These are phyloP conservation scores for Chalaropsis thielavioides DNA, from an alignment of 2,329 filamentous ascomycete genomes.

Conservation along the genomic window DNA sequence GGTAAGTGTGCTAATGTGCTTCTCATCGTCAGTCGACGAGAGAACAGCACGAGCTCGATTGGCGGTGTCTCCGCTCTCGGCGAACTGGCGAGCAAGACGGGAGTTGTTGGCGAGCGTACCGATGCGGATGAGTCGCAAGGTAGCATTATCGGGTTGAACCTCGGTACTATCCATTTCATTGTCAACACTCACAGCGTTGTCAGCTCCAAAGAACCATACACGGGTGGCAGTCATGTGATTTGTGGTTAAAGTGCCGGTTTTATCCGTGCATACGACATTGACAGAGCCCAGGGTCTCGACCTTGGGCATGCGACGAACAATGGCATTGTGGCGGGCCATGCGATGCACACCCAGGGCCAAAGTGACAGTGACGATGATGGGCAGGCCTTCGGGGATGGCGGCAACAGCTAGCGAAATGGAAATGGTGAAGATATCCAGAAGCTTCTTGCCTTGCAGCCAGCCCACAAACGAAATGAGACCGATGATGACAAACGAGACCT, in stretches of 20 bases:
- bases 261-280: constrained; percentile 98
- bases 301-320: constrained; percentile 88
- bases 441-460: constrained; percentile 71
- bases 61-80: constrained; percentile 46
- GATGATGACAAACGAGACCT: constrained; percentile 91
- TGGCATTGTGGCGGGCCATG: constrained; percentile 91
- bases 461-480: constrained; percentile 84
- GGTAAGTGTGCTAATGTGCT: constrained; percentile 40
- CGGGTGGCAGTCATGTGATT: constrained; percentile 98
- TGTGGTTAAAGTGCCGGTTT: constrained; percentile 88
- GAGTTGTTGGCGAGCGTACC: constrained; percentile 96
- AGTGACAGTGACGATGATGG: constrained; percentile 96
- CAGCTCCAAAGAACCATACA: constrained; percentile 81
- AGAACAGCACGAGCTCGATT: constrained; percentile 48
- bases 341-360: constrained; percentile 85
- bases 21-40: constrained; percentile 63
- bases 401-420: constrained; percentile 93
- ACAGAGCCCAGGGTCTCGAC: constrained; percentile 97
- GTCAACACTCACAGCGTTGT: constrained; percentile 37
- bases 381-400: constrained; percentile 87
- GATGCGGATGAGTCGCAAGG: constrained; percentile 69
- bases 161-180: constrained; percentile 41
- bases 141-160: constrained; percentile 53
- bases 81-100: constrained; percentile 57
- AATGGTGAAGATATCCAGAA: constrained; percentile 94